Evolutionary conservation across 2,329 filamentous ascomycete genomes (phyloP).

Genomic region (Epichloe aotearoae): DNA sequence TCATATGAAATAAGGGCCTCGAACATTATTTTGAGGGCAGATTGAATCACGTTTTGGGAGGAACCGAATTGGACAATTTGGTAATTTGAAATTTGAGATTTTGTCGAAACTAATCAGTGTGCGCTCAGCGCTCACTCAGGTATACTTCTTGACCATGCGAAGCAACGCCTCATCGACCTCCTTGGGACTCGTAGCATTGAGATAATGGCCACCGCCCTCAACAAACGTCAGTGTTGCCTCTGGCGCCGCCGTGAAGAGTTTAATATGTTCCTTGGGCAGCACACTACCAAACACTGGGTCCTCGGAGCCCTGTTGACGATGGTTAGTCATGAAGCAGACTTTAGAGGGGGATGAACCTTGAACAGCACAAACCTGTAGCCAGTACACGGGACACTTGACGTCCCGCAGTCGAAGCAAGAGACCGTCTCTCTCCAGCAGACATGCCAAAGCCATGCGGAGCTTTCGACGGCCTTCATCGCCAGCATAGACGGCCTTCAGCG

Average conservation of each 20-base stretch:
- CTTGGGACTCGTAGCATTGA: conserved; percentile 34
- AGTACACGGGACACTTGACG: conserved; percentile 37
- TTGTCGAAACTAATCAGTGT: background rate
- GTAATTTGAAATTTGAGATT: background rate
- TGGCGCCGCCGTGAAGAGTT: conserved; percentile 32
- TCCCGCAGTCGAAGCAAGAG: conserved; percentile 31
- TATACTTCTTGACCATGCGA: conserved; percentile 25
- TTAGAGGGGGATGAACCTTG: background rate
- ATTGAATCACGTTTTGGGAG: background rate
- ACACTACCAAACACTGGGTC: conserved; percentile 29
- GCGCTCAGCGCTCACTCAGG: conserved; percentile 1
- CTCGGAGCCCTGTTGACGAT: conserved; percentile 24
- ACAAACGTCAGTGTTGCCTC: conserved; percentile 30
- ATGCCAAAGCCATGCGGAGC: conserved; percentile 30
- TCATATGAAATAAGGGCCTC: background rate
- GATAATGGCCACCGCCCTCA: conserved; percentile 33
- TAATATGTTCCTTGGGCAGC: conserved; percentile 33
- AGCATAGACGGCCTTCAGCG: conserved; percentile 31
- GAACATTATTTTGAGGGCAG: background rate
- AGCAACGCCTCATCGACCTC: conserved; percentile 33
- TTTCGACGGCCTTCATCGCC: conserved; percentile 37
- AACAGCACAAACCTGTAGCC: conserved; percentile 31
- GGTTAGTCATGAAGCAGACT: background rate
- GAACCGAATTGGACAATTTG: background rate
- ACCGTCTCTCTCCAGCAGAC: conserved; percentile 33